phyloP scores from a whole-genome alignment of 2,329 filamentous ascomycete species.

The Nothophoma quercina region DNA sequence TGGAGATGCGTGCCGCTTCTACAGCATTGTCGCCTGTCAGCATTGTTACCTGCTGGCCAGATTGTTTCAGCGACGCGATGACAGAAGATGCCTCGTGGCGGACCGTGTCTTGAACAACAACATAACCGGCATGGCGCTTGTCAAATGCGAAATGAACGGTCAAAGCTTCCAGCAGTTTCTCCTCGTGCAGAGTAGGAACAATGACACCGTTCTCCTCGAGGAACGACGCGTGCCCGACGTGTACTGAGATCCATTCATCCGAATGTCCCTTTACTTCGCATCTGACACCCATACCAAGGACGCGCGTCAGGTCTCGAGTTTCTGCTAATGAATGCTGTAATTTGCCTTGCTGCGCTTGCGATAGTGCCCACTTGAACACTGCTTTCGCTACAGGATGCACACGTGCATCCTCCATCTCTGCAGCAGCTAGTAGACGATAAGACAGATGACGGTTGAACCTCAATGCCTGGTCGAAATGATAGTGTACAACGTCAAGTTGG shows the following conservation, averaged over 20 bases:
- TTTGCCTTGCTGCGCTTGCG: background rate
- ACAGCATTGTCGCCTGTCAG: constrained; percentile 15
- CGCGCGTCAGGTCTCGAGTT: background rate
- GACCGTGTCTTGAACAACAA: background rate
- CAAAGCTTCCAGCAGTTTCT: background rate
- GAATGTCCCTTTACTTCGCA: constrained; percentile 7
- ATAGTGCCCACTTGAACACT: constrained; percentile 18
- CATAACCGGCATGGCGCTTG: background rate
- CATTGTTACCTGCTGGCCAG: background rate
- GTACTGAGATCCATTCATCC: constrained; percentile 5
- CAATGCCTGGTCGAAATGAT: constrained; percentile 1
- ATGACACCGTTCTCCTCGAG: background rate
- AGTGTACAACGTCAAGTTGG: constrained; percentile 4
- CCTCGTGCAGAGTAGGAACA: background rate
- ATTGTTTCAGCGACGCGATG: background rate
- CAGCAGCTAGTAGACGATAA: constrained; percentile 11
- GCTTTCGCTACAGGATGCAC: constrained; percentile 13
- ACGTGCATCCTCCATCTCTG: constrained; percentile 16
- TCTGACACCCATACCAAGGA: constrained; percentile 6
- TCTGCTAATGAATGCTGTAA: background rate
- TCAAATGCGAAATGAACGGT: constrained; percentile 6
- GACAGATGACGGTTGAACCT: constrained; percentile 2
- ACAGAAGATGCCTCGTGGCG: constrained; percentile 2
- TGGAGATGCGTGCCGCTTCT: constrained; percentile 14
- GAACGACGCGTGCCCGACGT: background rate